These are phyloP conservation scores for Plasmodium vivax DNA, from an alignment of 169 alveolate species.

Conservation along the genomic window DNA sequence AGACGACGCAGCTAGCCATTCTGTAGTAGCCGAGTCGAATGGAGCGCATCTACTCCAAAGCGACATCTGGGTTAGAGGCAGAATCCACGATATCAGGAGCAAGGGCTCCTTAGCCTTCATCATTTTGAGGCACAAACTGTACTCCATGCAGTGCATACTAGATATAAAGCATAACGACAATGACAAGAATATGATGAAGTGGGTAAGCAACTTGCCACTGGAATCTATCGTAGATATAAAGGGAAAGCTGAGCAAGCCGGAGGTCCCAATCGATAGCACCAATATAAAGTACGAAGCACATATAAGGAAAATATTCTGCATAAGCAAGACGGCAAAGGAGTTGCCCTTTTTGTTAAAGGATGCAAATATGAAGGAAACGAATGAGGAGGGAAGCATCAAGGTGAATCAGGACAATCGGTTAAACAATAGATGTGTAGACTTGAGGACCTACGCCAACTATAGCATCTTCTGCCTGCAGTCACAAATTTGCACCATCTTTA, in stretches of 20 bases:
- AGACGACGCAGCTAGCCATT: neutral
- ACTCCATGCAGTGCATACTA: constrained; percentile 85
- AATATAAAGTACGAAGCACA: constrained; percentile 93
- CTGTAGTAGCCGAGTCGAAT: constrained; percentile 33
- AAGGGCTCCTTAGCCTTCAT: constrained; percentile 87
- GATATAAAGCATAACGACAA: constrained; percentile 81
- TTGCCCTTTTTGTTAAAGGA: constrained; percentile 97
- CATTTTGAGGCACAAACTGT: constrained; percentile 83
- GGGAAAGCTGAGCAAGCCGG: constrained; percentile 93
- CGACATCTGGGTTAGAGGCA: constrained; percentile 87
- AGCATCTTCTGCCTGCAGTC: constrained; percentile 96
- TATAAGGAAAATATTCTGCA: constrained; percentile 89
- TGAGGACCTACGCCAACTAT: constrained; percentile 94
- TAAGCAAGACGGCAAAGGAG: constrained; percentile 86
- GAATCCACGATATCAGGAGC: constrained; percentile 87
- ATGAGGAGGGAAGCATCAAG: constrained; percentile 88
- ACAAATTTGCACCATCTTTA: constrained; percentile 93
- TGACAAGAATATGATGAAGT: constrained; percentile 91
- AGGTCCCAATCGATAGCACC: constrained; percentile 90
- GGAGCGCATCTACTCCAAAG: constrained; percentile 26
- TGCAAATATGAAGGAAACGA: constrained; percentile 92
- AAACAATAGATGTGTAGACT: constrained; percentile 97
- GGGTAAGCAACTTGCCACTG: constrained; percentile 81
- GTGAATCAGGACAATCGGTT: constrained; percentile 97
- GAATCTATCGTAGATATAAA: constrained; percentile 96